Base-by-base conservation (phyloP, 305 asterid genomes). In the Solanum hybrid region DNA sequence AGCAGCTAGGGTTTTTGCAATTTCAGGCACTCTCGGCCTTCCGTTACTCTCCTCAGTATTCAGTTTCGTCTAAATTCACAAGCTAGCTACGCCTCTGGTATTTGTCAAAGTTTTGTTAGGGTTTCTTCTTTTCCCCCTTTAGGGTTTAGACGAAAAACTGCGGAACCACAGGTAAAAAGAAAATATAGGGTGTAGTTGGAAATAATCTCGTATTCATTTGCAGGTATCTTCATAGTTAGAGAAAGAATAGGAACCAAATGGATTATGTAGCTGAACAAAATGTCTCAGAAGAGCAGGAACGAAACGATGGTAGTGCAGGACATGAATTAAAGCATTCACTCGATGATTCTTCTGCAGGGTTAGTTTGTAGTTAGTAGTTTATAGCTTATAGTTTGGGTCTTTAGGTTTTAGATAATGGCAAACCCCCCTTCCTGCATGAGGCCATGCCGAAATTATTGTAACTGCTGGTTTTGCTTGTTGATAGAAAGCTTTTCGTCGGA, bases 401-500 rank as follows among this genome's bases (percentile, higher is more conserved):
- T 91, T 92, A 90, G 86, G 93, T 93, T 91, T 93, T 88, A 88
- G 90, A 93, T 94, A 90, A 92, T 93, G 79, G 45, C 32, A 76
- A 91, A 91, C 15, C 72, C 90, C 89, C 84, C 85, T 92, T 87
- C 91, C 90, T 89, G 70, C 88, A 82, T 22, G 93, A 87, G 91
- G 91, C 93, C 91, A 92, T 93, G 96, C 91, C 90, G 91, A 91
- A 93, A 90, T 84, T 75, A 90, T 92, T 91, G 95, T 96, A 93
- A 95, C 95, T 94, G 94, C 95, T 94, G 96, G 92, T 93, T 96
- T 97, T 94, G 95, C 95, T 94, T 95, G 93, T 95, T 96, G 92
- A 92, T 97, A 96, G 98, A 96, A 97, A 97, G 94, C 99, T 97
- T 92, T 97, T 96, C 91, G 98, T 97, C n/a, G 99, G 99, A 70